Evolutionary conservation across 352 stramenopile species (phyloP).

Genomic region (Phytophthora ohioensis): DNA sequence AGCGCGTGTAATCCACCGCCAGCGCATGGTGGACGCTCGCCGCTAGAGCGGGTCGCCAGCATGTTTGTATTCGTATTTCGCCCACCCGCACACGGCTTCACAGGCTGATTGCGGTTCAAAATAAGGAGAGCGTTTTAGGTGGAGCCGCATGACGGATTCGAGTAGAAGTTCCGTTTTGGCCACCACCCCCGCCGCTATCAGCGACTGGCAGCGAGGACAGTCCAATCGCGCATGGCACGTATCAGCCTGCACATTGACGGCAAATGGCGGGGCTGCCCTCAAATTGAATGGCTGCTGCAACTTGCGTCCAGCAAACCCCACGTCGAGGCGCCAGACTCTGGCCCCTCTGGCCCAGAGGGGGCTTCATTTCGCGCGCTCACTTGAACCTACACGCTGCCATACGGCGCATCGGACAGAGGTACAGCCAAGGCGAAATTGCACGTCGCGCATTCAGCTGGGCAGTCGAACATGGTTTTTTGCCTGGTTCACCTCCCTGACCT

Average conservation of each 20-base stretch:
- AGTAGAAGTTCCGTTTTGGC: not conserved
- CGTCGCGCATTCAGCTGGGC: conserved; percentile 16
- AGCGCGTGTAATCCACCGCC: conserved; percentile 32
- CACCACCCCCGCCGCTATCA: too few species aligned
- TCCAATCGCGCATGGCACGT: conserved; percentile 22
- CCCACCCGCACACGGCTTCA: conserved; percentile 5
- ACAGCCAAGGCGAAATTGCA: conserved; percentile 6
- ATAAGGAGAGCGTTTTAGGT: conserved; percentile 17
- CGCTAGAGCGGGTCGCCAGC: not conserved
- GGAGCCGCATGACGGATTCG: not conserved
- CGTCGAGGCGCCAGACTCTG: conserved; percentile 19
- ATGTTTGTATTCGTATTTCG: conserved; percentile 10
- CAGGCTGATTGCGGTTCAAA: not conserved
- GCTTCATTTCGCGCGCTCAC: conserved; percentile 10
- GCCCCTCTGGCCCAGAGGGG: not conserved
- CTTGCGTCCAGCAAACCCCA: conserved; percentile 28
- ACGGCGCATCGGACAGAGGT: not conserved
- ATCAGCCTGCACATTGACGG: conserved; percentile 23
- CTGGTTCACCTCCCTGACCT: conserved; percentile 6
- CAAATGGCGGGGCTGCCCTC: conserved; percentile 26
- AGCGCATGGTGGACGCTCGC: conserved; percentile 20
- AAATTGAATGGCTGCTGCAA: conserved; percentile 20
- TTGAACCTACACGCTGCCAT: conserved; percentile 18
- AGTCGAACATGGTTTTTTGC: not conserved
- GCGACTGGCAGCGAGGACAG: not conserved